Conservation (phyloP, 2,329 filamentous ascomycete genomes). For the Magnaporthiopsis poae region DNA sequence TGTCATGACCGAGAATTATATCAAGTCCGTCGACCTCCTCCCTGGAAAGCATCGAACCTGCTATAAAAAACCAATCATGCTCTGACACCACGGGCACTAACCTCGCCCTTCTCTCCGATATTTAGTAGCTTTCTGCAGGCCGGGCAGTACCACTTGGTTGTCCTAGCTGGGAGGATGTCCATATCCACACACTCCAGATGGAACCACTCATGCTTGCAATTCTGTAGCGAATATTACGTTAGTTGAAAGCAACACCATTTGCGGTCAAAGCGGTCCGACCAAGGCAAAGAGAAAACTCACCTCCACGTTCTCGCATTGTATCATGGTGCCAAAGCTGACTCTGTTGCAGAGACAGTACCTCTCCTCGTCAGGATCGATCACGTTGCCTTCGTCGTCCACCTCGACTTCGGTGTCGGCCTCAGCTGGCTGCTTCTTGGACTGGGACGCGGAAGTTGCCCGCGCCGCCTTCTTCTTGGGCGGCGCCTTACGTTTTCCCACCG, state of each 20-base stretch:
- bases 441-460: conserved; percentile 26
- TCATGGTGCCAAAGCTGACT: conserved; percentile 75
- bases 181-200: conserved; percentile 69
- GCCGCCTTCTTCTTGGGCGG: conserved; percentile 54
- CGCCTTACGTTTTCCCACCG: conserved; percentile 61
- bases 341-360: conserved; percentile 70
- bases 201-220: conserved; percentile 78
- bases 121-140: conserved; percentile 57
- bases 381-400: conserved; percentile 57
- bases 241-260: conserved; percentile 7
- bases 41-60: neutral
- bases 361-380: conserved; percentile 65
- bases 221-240: conserved; percentile 23
- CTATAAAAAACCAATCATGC: conserved; percentile 21
- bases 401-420: conserved; percentile 45
- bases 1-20: neutral
- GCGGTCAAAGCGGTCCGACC: neutral
- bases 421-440: conserved; percentile 33
- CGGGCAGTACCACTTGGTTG: conserved; percentile 77
- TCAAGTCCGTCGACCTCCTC: neutral
- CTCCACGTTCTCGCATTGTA: conserved; percentile 69
- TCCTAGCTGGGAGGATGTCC: conserved; percentile 55
- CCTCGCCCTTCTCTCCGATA: conserved; percentile 54
- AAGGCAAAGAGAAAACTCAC: conserved; percentile 36
- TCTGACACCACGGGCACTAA: conserved; percentile 47